phyloP scores from a whole-genome alignment of 2,329 filamentous ascomycete genomes.

The Xenosphaeropsis pyriputrescens region DNA sequence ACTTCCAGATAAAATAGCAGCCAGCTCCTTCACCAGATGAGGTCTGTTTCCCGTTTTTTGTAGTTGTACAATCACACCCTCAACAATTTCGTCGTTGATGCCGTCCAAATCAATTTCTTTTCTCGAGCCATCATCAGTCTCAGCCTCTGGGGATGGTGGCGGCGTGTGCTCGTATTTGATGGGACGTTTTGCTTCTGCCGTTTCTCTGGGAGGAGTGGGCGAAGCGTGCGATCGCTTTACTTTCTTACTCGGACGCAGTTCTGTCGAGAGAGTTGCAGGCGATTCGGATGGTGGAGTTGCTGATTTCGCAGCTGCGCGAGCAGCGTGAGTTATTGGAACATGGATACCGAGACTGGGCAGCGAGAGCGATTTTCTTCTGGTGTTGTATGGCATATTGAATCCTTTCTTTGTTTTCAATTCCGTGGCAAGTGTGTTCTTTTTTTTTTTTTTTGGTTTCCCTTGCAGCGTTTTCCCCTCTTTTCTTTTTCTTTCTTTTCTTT shows the following conservation, averaged over 20 bases:
- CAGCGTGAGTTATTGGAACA: slow-evolving; percentile 52
- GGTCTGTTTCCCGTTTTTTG: slow-evolving; percentile 84
- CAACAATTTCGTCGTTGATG: slow-evolving; percentile 91
- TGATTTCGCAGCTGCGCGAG: slow-evolving; percentile 30
- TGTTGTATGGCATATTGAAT: slow-evolving; percentile 75
- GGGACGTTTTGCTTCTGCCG: slow-evolving; percentile 14
- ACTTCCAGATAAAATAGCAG: slow-evolving; percentile 58
- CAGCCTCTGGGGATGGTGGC: slow-evolving; percentile 55
- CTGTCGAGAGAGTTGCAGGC: slow-evolving; percentile 9
- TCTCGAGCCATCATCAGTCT: slow-evolving; percentile 21
- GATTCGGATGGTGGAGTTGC: slow-evolving; percentile 18
- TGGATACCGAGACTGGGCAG: slow-evolving; percentile 87
- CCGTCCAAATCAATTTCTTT: slow-evolving; percentile 62
- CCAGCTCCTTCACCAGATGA: slow-evolving; percentile 88
- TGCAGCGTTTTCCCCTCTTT: no score
- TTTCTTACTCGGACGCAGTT: slow-evolving; percentile 43
- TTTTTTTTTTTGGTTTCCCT: no score
- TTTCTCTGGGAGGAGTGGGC: slow-evolving; percentile 16
- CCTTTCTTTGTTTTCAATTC: no score
- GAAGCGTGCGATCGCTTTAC: slow-evolving; percentile 62
- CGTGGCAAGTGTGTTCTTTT: no score
- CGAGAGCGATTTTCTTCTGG: slow-evolving; percentile 88
- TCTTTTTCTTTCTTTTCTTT: no score
- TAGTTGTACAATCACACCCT: slow-evolving; percentile 76
- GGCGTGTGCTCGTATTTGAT: slow-evolving; percentile 58